A percentile compares a stretch with the other conserved stretches of the same genome.
phyloP scores from a whole-genome alignment of 179 eudicot genomes.

The Spergularia azorica region DNA sequence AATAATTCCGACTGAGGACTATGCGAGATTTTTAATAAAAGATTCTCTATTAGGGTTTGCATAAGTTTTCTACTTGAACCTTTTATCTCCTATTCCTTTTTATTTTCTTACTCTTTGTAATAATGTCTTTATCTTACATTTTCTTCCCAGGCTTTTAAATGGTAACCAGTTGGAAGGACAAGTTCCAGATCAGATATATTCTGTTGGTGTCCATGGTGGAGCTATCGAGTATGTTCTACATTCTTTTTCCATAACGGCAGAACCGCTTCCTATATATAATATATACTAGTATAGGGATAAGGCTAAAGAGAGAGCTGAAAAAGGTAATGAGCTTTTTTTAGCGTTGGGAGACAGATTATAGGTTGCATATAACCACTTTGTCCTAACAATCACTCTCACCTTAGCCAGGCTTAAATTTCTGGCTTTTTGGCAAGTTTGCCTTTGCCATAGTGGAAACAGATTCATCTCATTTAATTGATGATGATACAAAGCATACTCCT shows the following conservation, averaged over 20 bases:
- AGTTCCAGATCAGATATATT: slow-evolving; percentile 90
- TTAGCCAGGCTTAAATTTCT: not conserved
- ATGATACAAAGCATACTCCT: not conserved
- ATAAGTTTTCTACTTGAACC: not conserved
- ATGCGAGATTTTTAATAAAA: not conserved
- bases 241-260: not conserved
- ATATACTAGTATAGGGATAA: no score
- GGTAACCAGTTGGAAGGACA: slow-evolving; percentile 76
- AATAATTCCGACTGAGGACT: no score
- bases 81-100: not conserved
- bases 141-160: slow-evolving; percentile 65
- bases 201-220: slow-evolving; percentile 97
- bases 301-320: no score
- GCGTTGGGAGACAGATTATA: not conserved
- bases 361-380: not conserved
- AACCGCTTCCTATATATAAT: not conserved
- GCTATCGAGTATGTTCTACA: slow-evolving; percentile 76
- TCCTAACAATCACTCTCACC: not conserved
- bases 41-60: not conserved
- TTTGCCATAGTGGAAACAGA: not conserved
- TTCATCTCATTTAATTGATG: not conserved
- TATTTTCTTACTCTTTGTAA: not conserved
- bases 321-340: no score
- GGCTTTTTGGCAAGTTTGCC: not conserved
- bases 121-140: slow-evolving; percentile 10